A percentile compares a stretch with the other conserved stretches of the same genome.
Evolutionary conservation across 352 stramenopile genomes (phyloP).

Genomic region (Blastocystis sp.): DNA sequence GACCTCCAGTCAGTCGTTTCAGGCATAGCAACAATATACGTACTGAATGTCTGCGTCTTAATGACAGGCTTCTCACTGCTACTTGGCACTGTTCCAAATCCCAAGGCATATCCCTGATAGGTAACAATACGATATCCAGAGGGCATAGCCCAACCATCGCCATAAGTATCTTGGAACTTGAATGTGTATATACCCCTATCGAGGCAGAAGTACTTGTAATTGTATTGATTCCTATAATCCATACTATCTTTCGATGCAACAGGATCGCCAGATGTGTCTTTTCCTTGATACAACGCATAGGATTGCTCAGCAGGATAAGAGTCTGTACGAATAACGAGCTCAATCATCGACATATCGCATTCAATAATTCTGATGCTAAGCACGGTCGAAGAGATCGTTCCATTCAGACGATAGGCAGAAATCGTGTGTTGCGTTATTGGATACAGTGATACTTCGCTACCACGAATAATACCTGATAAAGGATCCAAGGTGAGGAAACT

Average conservation of each 20-base stretch:
- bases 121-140: constrained; percentile 1
- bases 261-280: not conserved
- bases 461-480: constrained; percentile 3
- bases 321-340: constrained; percentile 2
- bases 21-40: not conserved
- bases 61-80: not conserved
- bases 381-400: not conserved
- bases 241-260: not conserved
- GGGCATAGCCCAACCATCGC: constrained; percentile 30
- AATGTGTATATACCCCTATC: constrained; percentile 51
- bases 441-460: not conserved
- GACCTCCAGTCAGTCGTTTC: not conserved
- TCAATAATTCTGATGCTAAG: constrained; percentile 15
- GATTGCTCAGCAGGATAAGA: not conserved
- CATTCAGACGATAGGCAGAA: constrained; percentile 22
- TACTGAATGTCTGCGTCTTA: constrained; percentile 14
- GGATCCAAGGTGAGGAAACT: constrained; percentile 2
- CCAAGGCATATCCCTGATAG: not conserved
- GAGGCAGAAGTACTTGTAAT: constrained; percentile 57
- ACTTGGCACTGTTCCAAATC: not conserved
- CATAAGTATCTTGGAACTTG: constrained; percentile 1
- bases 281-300: not conserved
- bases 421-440: constrained; percentile 5
- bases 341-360: constrained; percentile 41
- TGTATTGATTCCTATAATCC: not conserved